These are phyloP conservation scores for Creolimax fragrantissima DNA, from an alignment of 78 protist species.

Conservation along the genomic window DNA sequence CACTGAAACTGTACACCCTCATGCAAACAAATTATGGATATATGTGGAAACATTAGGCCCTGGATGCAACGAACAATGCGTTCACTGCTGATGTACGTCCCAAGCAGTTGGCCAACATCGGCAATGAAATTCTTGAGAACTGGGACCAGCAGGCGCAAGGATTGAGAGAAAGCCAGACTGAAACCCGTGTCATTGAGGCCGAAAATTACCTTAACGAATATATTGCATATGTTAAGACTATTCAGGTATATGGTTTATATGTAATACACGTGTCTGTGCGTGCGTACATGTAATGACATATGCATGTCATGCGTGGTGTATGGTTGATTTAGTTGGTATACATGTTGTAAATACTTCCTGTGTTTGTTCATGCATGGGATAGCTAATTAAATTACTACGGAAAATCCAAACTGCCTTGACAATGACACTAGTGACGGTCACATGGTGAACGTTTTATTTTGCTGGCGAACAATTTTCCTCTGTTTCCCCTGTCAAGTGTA, in stretches of 20 bases:
- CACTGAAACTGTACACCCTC: too few relatives aligned
- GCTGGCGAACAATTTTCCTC: too few relatives aligned
- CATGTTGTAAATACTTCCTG: background rate
- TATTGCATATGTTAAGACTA: background rate
- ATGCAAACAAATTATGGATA: too few relatives aligned
- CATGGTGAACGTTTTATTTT: background rate
- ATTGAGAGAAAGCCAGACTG: background rate
- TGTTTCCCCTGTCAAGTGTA: too few relatives aligned
- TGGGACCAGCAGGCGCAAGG: background rate
- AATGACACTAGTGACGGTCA: background rate
- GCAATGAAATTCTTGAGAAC: background rate
- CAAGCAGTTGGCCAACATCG: background rate
- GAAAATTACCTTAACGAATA: background rate
- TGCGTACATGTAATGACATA: background rate
- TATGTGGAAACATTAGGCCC: background rate
- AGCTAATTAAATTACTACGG: background rate
- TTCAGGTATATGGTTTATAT: background rate
- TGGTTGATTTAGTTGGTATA: background rate
- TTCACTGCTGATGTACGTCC: background rate
- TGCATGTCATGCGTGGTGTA: background rate
- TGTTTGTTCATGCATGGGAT: background rate
- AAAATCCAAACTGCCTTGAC: background rate
- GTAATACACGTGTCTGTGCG: background rate
- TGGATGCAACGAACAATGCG: background rate
- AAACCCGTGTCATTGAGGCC: background rate